Evolutionary conservation across 2,329 filamentous ascomycete genomes (phyloP).

Genomic region (Rasamsonia emersonii): DNA sequence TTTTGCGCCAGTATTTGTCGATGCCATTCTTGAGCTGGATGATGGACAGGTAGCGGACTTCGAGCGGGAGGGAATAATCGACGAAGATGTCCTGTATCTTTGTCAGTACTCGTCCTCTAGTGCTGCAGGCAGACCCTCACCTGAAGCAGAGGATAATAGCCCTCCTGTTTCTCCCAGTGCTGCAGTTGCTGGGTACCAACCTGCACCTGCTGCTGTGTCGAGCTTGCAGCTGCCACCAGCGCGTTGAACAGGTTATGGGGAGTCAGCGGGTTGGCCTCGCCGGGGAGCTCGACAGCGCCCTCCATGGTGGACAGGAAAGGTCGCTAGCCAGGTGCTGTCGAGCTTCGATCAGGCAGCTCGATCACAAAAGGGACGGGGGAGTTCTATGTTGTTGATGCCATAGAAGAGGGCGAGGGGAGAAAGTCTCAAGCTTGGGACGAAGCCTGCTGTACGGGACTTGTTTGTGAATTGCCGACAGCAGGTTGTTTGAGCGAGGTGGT

Average conservation of each 20-base stretch:
- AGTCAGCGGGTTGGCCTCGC: slow-evolving; percentile 66
- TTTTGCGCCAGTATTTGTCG: slow-evolving; percentile 86
- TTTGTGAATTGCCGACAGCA: no score
- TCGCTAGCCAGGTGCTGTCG: no score
- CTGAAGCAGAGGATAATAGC: slow-evolving; percentile 63
- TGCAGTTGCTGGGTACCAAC: slow-evolving; percentile 60
- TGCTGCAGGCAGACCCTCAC: no score
- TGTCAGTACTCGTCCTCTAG: slow-evolving; percentile 2
- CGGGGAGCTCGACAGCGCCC: slow-evolving; percentile 68
- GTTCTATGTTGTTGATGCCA: no score
- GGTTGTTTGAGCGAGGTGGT: no score
- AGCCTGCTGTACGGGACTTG: no score
- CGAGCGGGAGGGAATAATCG: slow-evolving; percentile 64
- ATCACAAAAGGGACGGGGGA: no score
- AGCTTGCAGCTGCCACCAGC: slow-evolving; percentile 55
- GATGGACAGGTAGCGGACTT: slow-evolving; percentile 79
- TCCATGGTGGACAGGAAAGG: slow-evolving; percentile 55
- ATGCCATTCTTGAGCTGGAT: slow-evolving; percentile 96
- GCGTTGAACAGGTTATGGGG: slow-evolving; percentile 56
- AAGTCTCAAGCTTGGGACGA: no score
- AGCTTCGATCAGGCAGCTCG: no score
- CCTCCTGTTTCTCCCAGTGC: slow-evolving; percentile 59
- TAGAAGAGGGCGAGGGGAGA: no score
- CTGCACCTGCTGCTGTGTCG: slow-evolving; percentile 57
- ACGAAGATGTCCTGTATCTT: slow-evolving; percentile 62